Evolutionary conservation across 2,329 filamentous ascomycete genomes (phyloP).

Genomic region (Penicillium hesseltinei): DNA sequence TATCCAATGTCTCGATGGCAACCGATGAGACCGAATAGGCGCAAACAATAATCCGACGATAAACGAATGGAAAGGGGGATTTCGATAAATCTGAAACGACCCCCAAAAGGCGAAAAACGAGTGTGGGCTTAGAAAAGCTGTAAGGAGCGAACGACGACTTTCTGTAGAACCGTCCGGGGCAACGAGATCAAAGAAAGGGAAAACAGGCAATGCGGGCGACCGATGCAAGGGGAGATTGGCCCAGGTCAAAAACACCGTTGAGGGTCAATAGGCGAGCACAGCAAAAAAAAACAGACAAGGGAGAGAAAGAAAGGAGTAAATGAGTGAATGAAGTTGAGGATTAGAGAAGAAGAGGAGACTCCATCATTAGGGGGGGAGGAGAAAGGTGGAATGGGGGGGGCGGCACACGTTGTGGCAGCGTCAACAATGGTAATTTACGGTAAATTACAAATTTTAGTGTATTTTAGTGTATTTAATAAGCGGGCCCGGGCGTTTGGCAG

Average conservation of each 20-base stretch:
- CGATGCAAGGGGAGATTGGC: slow-evolving; percentile 24
- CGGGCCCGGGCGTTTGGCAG: background rate
- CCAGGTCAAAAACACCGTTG: slow-evolving; percentile 24
- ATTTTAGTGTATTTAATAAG: slow-evolving; percentile 1
- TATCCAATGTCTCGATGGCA: slow-evolving; percentile 21
- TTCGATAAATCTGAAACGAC: slow-evolving; percentile 18
- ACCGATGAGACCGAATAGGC: slow-evolving; percentile 17
- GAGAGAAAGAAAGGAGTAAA: slow-evolving; percentile 27
- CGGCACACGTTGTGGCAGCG: slow-evolving; percentile 21
- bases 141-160: slow-evolving; percentile 23
- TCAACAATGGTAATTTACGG: slow-evolving; percentile 15
- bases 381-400: slow-evolving; percentile 18
- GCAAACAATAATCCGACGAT: slow-evolving; percentile 7
- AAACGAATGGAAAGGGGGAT: slow-evolving; percentile 25
- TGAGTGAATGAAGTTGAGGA: slow-evolving; percentile 24
- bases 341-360: slow-evolving; percentile 7
- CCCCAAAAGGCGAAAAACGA: slow-evolving; percentile 16
- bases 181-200: slow-evolving; percentile 20
- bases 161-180: slow-evolving; percentile 15
- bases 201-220: slow-evolving; percentile 14
- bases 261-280: slow-evolving; percentile 12
- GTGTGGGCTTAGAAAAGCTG: slow-evolving; percentile 20
- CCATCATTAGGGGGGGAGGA: slow-evolving; percentile 6
- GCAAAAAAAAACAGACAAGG: slow-evolving; percentile 17
- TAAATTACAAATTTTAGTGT: slow-evolving; percentile 1